Evolutionary conservation across 176 grass and related monocot species (phyloP), one percentile per base, ranked within the genome.

Genomic region (Avena sativa): DNA sequence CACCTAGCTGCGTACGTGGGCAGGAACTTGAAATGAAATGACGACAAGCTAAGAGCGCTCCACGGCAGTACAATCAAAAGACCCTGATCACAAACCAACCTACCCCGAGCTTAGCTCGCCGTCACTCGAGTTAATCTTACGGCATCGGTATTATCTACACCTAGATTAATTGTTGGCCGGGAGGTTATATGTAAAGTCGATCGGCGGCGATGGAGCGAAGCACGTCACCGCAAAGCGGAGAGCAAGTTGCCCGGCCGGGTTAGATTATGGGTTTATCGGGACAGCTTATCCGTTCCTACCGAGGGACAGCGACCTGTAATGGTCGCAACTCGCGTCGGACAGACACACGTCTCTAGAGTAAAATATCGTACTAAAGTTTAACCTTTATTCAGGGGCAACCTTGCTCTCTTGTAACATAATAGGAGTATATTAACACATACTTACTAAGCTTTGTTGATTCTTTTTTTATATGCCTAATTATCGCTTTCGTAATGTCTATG

Each of bases 101-200:
- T 23, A 43, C 43, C 44, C 44, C 46, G 43, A 28, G 47, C 72
- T 75, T 28, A 50, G 47, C 73, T 90, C 84, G 8, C 84, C 84
- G 79, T 87, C 80, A 73, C 44, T 53, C 34, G 16, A 86, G 46
- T 83, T 83, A 52, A 78, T 40, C 71, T 82, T 44, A 56, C 73
- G 64, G 44, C 79, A 79, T 79, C 5, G 63, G 56, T 16, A 3
- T 82, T 63, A 65, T 73, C 53, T 56, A 7, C 5, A 5, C 49
- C 12, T 68, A 15, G 13, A 46, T 36, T 51, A 15, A 85, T 77
- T 50, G 38, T 76, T 50, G 38, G 30, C 13, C 17, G 79, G 63
- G 15, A 4, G 46, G 46, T 48, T 48, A 48, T 1, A 48, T 10
- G 46, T 48, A 9, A 48, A 48, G 46, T 48, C 46, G 9, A 48